Conservation (phyloP, 2,329 filamentous ascomycete genomes). For the Pyrenochaeta sp. region DNA sequence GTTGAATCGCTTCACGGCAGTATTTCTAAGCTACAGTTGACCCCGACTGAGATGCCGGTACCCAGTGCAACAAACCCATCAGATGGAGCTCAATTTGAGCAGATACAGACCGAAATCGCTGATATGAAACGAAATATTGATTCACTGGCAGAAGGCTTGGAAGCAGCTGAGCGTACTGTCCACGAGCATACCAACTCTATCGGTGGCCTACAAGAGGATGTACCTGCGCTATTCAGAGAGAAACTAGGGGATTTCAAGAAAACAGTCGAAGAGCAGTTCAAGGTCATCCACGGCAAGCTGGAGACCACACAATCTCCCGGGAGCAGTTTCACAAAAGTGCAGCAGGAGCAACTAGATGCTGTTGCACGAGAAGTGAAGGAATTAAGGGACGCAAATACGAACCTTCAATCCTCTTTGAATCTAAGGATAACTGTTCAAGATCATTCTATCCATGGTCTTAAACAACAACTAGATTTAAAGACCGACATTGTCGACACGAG, state of each 20-base stretch:
- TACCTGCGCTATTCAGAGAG: slow-evolving; percentile 12
- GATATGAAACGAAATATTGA: background rate
- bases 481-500: slow-evolving; percentile 2
- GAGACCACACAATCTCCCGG: background rate
- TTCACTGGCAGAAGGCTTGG: background rate
- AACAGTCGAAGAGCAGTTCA: background rate
- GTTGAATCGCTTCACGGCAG: background rate
- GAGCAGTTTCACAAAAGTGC: background rate
- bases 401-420: background rate
- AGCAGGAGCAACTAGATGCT: slow-evolving; percentile 4
- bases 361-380: background rate
- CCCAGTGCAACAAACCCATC: background rate
- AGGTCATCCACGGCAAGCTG: background rate
- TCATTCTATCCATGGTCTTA: background rate
- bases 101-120: background rate
- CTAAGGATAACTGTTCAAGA: background rate
- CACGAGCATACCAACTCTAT: background rate
- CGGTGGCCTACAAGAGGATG: background rate
- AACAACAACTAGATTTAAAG: background rate
- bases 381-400: background rate
- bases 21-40: background rate
- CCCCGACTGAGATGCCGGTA: background rate
- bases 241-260: slow-evolving; percentile 19
- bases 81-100: background rate
- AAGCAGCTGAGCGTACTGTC: background rate